Conservation (phyloP, 2,329 filamentous ascomycete species). For the Cercospora janseana region DNA sequence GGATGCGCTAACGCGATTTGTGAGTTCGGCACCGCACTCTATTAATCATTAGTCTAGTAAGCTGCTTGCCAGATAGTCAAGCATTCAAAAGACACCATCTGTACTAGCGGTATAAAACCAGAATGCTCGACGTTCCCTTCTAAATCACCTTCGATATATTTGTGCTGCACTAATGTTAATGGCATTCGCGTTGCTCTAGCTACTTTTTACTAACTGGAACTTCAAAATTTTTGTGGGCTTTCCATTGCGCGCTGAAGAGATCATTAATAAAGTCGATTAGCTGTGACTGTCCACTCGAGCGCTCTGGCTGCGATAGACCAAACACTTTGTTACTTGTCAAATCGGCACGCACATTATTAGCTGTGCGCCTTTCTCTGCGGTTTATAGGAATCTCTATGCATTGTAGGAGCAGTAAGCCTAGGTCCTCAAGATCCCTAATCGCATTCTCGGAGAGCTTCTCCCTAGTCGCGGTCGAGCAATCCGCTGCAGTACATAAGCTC, state of each 20-base stretch:
- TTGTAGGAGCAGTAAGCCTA: conserved; percentile 7
- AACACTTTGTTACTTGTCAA: conserved; percentile 13
- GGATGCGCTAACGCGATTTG: not conserved
- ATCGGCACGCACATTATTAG: conserved; percentile 6
- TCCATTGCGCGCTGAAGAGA: conserved; percentile 5
- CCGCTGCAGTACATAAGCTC: not conserved
- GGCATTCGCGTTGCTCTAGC: not conserved
- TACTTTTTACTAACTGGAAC: not conserved
- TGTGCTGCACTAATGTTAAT: not conserved
- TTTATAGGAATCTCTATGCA: conserved; percentile 6
- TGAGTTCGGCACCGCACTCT: not conserved
- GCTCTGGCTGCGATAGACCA: conserved; percentile 10
- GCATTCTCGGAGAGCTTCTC: not conserved
- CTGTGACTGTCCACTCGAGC: conserved; percentile 12
- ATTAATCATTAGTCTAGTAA: not conserved
- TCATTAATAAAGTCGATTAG: conserved; percentile 17
- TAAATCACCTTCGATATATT: not conserved
- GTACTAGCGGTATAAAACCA: not conserved
- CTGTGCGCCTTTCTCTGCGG: not conserved
- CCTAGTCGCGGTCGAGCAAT: not conserved
- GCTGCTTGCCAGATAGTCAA: conserved; percentile 1
- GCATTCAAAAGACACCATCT: conserved; percentile 1
- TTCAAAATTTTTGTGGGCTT: not conserved
- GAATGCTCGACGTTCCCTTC: not conserved
- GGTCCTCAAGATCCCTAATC: not conserved